Evolutionary conservation across 2,329 filamentous ascomycete genomes (phyloP), one percentile per base, ranked within the genome.

Genomic region (Apiospora hydei): DNA sequence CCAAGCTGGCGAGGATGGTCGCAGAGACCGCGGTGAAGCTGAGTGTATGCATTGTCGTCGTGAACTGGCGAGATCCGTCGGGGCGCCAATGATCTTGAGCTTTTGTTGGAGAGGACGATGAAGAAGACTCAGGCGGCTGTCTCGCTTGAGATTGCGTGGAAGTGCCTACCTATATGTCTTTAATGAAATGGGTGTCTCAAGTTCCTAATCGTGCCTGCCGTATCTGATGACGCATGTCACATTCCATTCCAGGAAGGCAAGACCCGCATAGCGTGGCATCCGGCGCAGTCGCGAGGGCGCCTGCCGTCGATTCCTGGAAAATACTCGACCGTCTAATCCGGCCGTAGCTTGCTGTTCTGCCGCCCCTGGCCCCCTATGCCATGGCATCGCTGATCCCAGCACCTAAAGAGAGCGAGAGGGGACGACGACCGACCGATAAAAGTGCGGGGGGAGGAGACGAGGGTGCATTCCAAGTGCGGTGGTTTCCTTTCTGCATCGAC

Each of bases 1-100:
- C 66, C n/a, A 68, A 68, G 66, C 66, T n/a, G 30, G 43, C 41
- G 26, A 68, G 26, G 24, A 68, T 34, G 41, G 66, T n/a, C 66
- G 66, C n/a, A 10, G 66, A 44, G 44, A 47, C 44, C 4, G 66
- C 66, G 26, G 66, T 68, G 26, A 68, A 68, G 44, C 41, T 47
- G 66, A 68, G 30, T 44, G 66, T 14, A 47, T 47, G 66, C 66
- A 68, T 68, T 21, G 46, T 68, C 13, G 66, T 68, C 7, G 34
- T 34, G 21, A 41, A 8, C n/a, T n/a, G 57, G 57, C 34, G 57
- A 64, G 57, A 41, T 11, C 8, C 34, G 18, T 30, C 26, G 26
- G 26, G 21, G 34, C 34, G n/a, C 8, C 30, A 30, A 38, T 38
- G 16, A 34, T 38, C 30, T 61, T 38, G 26, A 41, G 18, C 5